Base-by-base conservation (phyloP, 1,284 basidiomycete species). In the Apiotrichum laibachii region DNA sequence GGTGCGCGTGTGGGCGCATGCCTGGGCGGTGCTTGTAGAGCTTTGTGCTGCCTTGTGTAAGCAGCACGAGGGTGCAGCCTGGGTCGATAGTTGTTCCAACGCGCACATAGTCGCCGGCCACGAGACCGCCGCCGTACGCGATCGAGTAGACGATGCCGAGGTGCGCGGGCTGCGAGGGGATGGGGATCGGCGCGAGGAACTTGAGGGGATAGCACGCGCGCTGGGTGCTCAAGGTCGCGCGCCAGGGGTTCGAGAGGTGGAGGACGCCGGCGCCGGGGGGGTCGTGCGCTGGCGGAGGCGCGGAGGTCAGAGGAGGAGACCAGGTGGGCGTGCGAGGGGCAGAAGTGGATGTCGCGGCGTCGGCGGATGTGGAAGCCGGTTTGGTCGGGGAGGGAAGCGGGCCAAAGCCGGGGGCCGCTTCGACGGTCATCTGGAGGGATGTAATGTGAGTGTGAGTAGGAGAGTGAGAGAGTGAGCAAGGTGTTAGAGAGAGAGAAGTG, bases 51-150 rank as follows among this genome's bases (percentile, higher is more conserved):
- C 92, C 92, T 86, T 94, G 72, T 15, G 68, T 77, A 18, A 76
- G 63, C 44, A 77, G 60, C 11, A 73, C 63, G 22, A 77, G 63
- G 21, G 66, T 66, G 22, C 69, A 71, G 15, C 67, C 68, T 11
- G 53, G 39, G 37, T 85, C 84, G 1, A 96, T 83, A 47, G 86
- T 79, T 18, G 89, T 83, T 19, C 80, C 74, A 4, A 97, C 76
- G 49, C 83, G 77, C 42, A 96, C 81, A 42, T 80, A 77, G 79
- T 99, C 95, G 0, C 94, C 94, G 7, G 88, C 86, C 33, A 99
- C 90, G 6, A 98, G 83, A 1, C 95, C 95, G 15, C 95, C 95
- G 1, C 95, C 95, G 67, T 98, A 98, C 22, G 86, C 87, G 54
- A 97, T 79, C 33, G 92, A 80, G 71, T 97, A 98, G 21, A 87